Evolutionary conservation across 2,329 filamentous ascomycete genomes (phyloP).

Genomic region (Colletotrichum tabaci): DNA sequence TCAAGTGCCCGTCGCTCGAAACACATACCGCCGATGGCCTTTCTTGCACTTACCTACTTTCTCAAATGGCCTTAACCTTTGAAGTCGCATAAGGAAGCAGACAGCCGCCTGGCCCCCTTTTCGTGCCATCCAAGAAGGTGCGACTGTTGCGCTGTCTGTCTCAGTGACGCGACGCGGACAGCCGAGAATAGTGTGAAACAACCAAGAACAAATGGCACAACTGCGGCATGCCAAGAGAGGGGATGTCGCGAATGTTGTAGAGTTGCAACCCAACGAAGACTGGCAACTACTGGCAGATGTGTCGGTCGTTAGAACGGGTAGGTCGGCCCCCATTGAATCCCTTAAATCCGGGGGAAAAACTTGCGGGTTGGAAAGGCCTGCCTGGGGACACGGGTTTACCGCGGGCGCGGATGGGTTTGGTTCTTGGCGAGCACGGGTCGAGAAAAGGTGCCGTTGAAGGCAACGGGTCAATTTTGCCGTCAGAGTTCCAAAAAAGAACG

Average conservation of each 20-base stretch:
- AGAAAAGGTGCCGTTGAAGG: neutral
- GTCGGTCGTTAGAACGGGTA: neutral
- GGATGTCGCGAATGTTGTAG: neutral
- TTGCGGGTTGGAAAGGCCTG: neutral
- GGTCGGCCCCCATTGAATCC: neutral
- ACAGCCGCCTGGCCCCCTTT: slow-evolving; percentile 1
- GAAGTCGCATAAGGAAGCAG: neutral
- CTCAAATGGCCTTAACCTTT: neutral
- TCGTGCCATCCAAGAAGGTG: slow-evolving; percentile 23
- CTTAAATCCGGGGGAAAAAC: neutral
- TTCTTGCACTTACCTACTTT: neutral
- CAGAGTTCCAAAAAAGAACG: neutral
- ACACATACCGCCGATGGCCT: neutral
- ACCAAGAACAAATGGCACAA: slow-evolving; percentile 5
- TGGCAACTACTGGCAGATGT: neutral
- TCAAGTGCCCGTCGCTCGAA: slow-evolving; percentile 11
- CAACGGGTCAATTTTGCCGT: neutral
- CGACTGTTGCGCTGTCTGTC: slow-evolving; percentile 22
- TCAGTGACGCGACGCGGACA: slow-evolving; percentile 17
- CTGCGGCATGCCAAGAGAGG: neutral
- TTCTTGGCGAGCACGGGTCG: neutral
- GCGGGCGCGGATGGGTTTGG: neutral
- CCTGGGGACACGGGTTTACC: neutral
- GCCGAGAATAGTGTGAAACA: slow-evolving; percentile 26
- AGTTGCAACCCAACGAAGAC: neutral